phyloP scores from a whole-genome alignment of 2,329 filamentous ascomycete species.

The Elsinoe perseae region DNA sequence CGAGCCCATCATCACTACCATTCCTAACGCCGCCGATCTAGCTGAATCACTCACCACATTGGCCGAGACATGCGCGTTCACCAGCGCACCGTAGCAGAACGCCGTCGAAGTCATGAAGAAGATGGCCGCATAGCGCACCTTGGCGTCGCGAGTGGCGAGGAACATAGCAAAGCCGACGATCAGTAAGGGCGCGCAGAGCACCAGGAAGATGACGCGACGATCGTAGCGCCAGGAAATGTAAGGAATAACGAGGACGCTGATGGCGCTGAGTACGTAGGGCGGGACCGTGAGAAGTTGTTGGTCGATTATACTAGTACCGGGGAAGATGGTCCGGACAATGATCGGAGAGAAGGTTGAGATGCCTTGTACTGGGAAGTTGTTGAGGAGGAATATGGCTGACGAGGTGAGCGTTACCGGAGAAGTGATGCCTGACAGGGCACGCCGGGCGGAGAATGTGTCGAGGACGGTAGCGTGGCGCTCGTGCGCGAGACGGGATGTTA shows the following conservation, averaged over 20 bases:
- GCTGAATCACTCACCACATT: background rate
- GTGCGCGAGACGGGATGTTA: background rate
- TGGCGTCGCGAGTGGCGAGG: too few species aligned
- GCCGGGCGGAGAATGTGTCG: background rate
- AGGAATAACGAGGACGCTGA: background rate
- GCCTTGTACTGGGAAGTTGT: background rate
- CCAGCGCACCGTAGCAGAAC: background rate
- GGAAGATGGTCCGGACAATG: background rate
- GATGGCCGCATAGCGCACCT: background rate
- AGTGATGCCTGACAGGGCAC: background rate
- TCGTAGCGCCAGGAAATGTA: background rate
- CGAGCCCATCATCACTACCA: background rate
- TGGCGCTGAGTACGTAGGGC: background rate
- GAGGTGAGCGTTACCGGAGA: background rate
- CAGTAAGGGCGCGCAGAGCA: background rate
- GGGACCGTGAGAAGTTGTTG: background rate
- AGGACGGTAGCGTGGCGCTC: background rate
- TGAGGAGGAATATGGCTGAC: background rate
- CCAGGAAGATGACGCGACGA: background rate
- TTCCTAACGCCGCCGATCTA: background rate
- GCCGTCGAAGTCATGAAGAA: background rate
- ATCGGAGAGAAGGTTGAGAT: background rate
- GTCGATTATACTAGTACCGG: background rate
- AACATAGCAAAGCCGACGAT: too few species aligned
- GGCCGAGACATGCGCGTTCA: background rate